Evolutionary conservation across 208 protist genomes (phyloP).

Genomic region (Chromosphaera perkinsii): DNA sequence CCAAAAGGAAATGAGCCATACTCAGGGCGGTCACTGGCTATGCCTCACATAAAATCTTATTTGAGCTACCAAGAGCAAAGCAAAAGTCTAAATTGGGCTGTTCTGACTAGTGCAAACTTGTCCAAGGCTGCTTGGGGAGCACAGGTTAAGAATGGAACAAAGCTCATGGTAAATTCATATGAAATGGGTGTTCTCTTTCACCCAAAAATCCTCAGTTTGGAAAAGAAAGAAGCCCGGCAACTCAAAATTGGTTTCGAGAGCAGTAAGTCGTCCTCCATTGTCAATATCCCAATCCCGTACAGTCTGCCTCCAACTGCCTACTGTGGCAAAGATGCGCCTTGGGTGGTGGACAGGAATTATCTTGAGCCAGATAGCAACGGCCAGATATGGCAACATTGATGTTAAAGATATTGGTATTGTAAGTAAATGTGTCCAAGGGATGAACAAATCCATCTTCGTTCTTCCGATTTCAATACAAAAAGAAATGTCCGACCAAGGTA

Average conservation of each 20-base stretch:
- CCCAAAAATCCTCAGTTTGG: not conserved
- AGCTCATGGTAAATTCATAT: slow-evolving; percentile 65
- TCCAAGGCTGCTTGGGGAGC: slow-evolving; percentile 73
- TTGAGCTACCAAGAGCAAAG: not conserved
- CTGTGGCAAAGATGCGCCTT: not conserved
- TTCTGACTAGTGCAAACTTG: slow-evolving; percentile 75
- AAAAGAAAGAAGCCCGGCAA: not conserved
- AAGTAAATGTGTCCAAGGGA: too few relatives aligned
- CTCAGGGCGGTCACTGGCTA: slow-evolving; percentile 21
- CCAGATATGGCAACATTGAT: too few relatives aligned
- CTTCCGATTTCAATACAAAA: too few relatives aligned
- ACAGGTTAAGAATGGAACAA: slow-evolving; percentile 33
- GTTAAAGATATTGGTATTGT: too few relatives aligned
- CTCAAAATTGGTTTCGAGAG: not conserved
- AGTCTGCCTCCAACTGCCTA: not conserved
- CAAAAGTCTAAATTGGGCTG: slow-evolving; percentile 46
- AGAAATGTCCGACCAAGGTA: too few relatives aligned
- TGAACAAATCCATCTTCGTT: too few relatives aligned
- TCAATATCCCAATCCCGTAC: not conserved
- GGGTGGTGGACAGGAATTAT: not conserved
- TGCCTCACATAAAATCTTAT: slow-evolving; percentile 78
- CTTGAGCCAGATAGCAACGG: too few relatives aligned
- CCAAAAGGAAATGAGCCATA: too few relatives aligned
- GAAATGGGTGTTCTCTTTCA: slow-evolving; percentile 75
- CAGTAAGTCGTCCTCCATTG: not conserved